Percentiles rank a stretch among this genome's conserved stretches.
phyloP scores from a whole-genome alignment of 164 flowering plant species.

The Kingdonia uniflora region DNA sequence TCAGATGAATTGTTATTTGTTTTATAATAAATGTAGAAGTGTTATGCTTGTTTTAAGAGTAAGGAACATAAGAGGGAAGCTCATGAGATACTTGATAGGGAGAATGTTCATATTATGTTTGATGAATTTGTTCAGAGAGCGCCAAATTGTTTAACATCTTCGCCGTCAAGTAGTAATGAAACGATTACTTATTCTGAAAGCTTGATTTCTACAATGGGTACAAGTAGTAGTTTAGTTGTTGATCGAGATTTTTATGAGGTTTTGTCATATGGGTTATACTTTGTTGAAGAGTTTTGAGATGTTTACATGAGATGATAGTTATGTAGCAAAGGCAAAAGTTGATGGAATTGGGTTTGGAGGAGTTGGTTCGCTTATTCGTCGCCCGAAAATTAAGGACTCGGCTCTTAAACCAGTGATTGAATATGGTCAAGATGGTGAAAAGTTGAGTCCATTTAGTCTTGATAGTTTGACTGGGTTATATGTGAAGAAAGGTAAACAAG shows the following conservation, averaged over 20 bases:
- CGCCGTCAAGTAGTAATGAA: slow-evolving; percentile 2
- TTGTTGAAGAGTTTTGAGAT: slow-evolving; percentile 21
- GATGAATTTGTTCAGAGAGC: slow-evolving; percentile 45
- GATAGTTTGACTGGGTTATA: slow-evolving; percentile 77
- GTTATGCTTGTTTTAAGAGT: slow-evolving; percentile 23
- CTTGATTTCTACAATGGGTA: too few species aligned
- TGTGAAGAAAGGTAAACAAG: slow-evolving; percentile 54
- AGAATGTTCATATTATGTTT: slow-evolving; percentile 23
- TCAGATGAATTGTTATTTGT: slow-evolving; percentile 38
- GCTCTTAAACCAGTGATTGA: slow-evolving; percentile 21
- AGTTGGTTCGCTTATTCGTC: slow-evolving; percentile 3
- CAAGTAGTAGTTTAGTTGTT: too few species aligned
- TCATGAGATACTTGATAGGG: slow-evolving; percentile 31
- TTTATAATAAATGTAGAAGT: slow-evolving; percentile 35
- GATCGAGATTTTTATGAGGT: not conserved
- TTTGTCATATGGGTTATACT: slow-evolving; percentile 2
- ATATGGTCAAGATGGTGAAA: slow-evolving; percentile 56
- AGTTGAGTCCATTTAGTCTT: slow-evolving; percentile 63
- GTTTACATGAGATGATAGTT: slow-evolving; percentile 57
- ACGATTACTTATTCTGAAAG: too few species aligned
- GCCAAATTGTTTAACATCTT: slow-evolving; percentile 35
- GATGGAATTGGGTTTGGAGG: slow-evolving; percentile 34
- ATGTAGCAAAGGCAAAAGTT: slow-evolving; percentile 33
- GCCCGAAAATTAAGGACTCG: slow-evolving; percentile 30
- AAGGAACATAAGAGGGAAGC: slow-evolving; percentile 39